Base-by-base conservation (phyloP, 768 basidiomycete genomes). In the Pleurotus ostreatus region DNA sequence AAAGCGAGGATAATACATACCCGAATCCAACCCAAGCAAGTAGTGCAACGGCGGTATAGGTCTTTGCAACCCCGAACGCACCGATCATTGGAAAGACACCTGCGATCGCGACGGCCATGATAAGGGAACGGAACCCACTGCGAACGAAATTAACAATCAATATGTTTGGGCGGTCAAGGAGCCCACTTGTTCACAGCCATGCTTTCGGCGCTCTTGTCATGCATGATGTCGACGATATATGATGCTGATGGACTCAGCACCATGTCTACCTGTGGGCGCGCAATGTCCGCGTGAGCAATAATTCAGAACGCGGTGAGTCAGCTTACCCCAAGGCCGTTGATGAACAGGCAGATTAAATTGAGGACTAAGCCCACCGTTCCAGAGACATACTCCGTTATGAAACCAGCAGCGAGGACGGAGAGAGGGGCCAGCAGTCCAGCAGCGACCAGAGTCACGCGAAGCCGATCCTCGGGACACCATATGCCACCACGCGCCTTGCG, bases 381-480 rank as follows among this genome's bases (percentile, higher is more conserved):
- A 5, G 69, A 68, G 4, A 88, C 70, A 62, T 76, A 85, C 34
- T 72, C 62, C 12, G 76, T 82, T n/a, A 78, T 63, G 2, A 86
- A 59, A 1, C 86, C 85, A 0, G 73, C 75, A 0, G 69, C 49
- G 0, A 81, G 63, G 2, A 84, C 65, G 1, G 85, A 80, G 0
- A 84, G 22, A 0, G 87, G 89, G 3, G 79, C 71, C 25, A 87
- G 68, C 15, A 80, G 30, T 0, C 75, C 67, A 3, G 74, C 75
- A 7, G 81, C 80, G 5, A 74, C 60, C 34, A 82, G 64, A 1
- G 78, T 71, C 1, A 76, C 84, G 1, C 82, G 76, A 22, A 89
- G 74, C 4, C 87, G 80, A 60, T 87, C 88, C 65, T 90, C 86
- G 0, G 86, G 86, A 43, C 81, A 78, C 84, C 83, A 87, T 1